These are phyloP conservation scores for Phytophthora pluvialis DNA, from an alignment of 352 stramenopile genomes.

Conservation along the genomic window DNA sequence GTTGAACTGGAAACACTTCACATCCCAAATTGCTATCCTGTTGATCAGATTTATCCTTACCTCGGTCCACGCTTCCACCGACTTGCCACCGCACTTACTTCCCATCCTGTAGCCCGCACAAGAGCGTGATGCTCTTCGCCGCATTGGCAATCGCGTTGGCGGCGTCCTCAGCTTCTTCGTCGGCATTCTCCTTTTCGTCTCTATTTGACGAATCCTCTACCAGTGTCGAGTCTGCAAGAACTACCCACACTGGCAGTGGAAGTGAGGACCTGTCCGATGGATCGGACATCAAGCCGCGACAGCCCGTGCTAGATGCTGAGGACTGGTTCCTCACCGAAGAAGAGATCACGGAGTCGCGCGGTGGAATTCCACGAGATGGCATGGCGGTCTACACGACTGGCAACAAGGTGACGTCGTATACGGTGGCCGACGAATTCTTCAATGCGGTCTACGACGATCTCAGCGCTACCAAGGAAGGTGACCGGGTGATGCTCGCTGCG, in stretches of 20 bases:
- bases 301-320: constrained; percentile 48
- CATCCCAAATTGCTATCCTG: constrained; percentile 18
- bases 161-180: background rate
- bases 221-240: background rate
- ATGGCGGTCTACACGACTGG: constrained; percentile 37
- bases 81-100: background rate
- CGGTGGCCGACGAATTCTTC: constrained; percentile 55
- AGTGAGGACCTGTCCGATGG: constrained; percentile 22
- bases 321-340: constrained; percentile 61
- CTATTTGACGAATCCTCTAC: constrained; percentile 2
- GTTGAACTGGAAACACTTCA: constrained; percentile 12
- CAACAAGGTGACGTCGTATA: constrained; percentile 53
- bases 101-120: background rate
- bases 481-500: constrained; percentile 45
- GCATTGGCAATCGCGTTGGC: constrained; percentile 11
- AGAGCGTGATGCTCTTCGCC: constrained; percentile 4
- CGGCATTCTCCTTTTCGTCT: constrained; percentile 11
- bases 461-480: constrained; percentile 20
- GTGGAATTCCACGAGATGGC: constrained; percentile 45
- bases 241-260: background rate
- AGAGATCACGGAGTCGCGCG: constrained; percentile 53
- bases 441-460: constrained; percentile 52
- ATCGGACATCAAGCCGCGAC: constrained; percentile 23
- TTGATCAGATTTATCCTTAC: background rate
- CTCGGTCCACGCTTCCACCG: too few relatives aligned